Evolutionary conservation across 306 rosid species (phyloP).

Genomic region (Prosopis cineraria): DNA sequence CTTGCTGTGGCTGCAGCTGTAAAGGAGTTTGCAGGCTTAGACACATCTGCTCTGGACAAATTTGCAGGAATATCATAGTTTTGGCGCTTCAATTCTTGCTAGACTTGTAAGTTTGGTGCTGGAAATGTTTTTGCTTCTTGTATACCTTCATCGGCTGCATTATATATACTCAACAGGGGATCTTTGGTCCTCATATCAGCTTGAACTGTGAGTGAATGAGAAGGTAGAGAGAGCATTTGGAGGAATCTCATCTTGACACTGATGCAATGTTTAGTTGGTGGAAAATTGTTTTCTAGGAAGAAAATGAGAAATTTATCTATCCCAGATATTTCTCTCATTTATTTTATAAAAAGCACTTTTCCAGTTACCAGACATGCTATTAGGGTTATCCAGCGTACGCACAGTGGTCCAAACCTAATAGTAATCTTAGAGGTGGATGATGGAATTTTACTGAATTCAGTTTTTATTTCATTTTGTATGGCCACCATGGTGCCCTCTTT

Average conservation of each 20-base stretch:
- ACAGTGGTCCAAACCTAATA: no score
- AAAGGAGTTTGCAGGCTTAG: constrained; percentile 72
- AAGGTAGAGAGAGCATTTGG: background rate
- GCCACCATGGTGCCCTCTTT: no score
- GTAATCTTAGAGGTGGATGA: no score
- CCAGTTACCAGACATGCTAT: no score
- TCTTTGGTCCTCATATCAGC: constrained; percentile 17
- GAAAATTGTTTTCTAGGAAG: no score
- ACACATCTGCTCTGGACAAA: constrained; percentile 76
- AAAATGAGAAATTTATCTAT: no score
- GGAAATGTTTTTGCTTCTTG: constrained; percentile 31
- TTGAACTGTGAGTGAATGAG: constrained; percentile 25
- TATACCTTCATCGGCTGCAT: constrained; percentile 14
- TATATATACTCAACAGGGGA: constrained; percentile 16
- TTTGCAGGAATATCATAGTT: constrained; percentile 55
- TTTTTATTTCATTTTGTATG: no score
- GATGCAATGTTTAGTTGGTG: no score
- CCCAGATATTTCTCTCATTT: no score
- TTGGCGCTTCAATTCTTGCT: background rate
- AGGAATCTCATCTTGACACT: background rate
- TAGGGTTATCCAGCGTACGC: no score
- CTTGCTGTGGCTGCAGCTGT: constrained; percentile 62
- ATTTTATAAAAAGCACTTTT: no score
- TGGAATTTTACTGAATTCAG: no score
- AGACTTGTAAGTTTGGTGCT: constrained; percentile 4